A percentile compares a stretch with the other conserved stretches of the same genome.
phyloP scores from a whole-genome alignment of 306 rosid species.

The Acacia crassicarpa region DNA sequence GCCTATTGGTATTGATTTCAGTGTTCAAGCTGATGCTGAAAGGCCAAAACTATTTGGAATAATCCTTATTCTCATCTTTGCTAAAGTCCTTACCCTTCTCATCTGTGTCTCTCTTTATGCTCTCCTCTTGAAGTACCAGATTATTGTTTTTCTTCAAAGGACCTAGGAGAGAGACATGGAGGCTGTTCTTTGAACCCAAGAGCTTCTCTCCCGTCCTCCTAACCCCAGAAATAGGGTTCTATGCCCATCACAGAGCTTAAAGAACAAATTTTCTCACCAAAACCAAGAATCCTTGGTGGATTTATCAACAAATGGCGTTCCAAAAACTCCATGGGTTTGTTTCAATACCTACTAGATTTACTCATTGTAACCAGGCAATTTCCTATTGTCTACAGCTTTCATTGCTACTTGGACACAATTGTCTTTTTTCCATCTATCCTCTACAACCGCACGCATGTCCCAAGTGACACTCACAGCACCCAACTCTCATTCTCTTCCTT shows the following conservation, averaged over 20 bases:
- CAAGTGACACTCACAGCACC: not conserved
- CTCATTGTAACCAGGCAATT: not conserved
- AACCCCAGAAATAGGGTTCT: constrained; percentile 60
- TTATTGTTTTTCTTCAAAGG: constrained; percentile 31
- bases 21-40: too few relatives aligned
- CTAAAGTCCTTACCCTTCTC: constrained; percentile 5
- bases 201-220: constrained; percentile 68
- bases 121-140: constrained; percentile 37
- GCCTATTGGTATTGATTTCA: too few relatives aligned
- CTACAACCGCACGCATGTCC: not conserved
- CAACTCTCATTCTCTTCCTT: not conserved
- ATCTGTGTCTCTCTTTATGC: constrained; percentile 43
- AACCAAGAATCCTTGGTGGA: constrained; percentile 54
- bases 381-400: not conserved
- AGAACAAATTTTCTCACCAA: constrained; percentile 55
- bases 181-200: constrained; percentile 71
- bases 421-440: not conserved
- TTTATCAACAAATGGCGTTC: constrained; percentile 50
- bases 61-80: too few relatives aligned
- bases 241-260: constrained; percentile 57
- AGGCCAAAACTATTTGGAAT: too few relatives aligned
- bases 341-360: constrained; percentile 38
- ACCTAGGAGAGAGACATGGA: constrained; percentile 67
- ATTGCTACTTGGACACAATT: not conserved
- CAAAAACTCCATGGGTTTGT: constrained; percentile 38